Evolutionary conservation across 768 basidiomycete genomes (phyloP), one percentile per base, ranked within the genome.

Genomic region (Kwoniella mangroviensis): DNA sequence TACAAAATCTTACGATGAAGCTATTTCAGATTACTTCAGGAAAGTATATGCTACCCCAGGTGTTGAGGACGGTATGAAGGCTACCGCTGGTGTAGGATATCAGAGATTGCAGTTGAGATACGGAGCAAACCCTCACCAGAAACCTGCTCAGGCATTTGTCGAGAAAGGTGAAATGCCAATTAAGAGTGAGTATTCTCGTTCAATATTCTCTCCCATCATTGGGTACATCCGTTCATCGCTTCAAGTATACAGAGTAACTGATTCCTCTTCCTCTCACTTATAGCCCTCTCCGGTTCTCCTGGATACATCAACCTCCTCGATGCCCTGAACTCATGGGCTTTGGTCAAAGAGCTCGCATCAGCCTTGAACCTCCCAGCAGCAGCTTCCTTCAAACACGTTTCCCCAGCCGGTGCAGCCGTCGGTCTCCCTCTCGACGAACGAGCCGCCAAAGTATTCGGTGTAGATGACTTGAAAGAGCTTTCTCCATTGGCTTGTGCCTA

Each of bases 381-480:
- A 13, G 96, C 97, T 0, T 98, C 95, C 0, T 99, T 98, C 90
- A 99, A 99, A 85, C 97, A 99, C 80, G 97, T 99, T 69, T 98
- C 96, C 19, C 97, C 97, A 12, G 97, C 97, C 1, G 97, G 97
- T 61, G 94, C 92, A 6, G 97, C 95, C 28, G 92, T 98, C 13
- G 96, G 94, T 24, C 82, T 97, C 66, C 79, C 79, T 10, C 87
- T 99, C 54, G 87, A 89, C 74, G 90, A 92, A 34, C 87, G 86
- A 0, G 95, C 98, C 84, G 93, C 94, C 79, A 90, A 91, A 76
- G 95, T 98, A 0, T 98, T 98, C 73, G 96, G 94, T 2, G 95
- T 97, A 0, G 94, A 98, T 45, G 97, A 98, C 77, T 86, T 98
- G 68, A 92, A 93, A 79, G 87, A 90, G 26, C 86, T 99, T 40